These are phyloP conservation scores for Salix suchowensis DNA, from an alignment of 345 rosid genomes.

Conservation along the genomic window DNA sequence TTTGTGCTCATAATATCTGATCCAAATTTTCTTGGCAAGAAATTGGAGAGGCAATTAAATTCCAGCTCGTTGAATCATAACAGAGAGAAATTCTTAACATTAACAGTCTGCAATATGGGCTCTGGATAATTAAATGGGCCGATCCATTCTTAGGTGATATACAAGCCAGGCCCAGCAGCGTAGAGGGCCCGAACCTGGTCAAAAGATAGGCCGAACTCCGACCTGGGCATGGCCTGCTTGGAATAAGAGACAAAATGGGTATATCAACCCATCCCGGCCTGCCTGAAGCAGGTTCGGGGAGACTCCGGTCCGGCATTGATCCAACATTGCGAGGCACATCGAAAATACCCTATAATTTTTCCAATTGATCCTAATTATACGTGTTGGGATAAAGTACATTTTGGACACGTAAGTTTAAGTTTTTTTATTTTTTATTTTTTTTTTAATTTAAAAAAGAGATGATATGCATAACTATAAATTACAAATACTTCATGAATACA, in stretches of 20 bases:
- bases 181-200: neutral
- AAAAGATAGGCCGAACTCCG: rapidly evolving
- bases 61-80: neutral
- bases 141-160: neutral
- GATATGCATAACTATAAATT: no score
- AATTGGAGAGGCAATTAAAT: no score
- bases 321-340: no score
- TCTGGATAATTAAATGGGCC: neutral
- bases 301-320: neutral
- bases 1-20: no score
- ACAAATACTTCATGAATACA: no score
- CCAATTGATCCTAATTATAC: no score
- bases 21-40: neutral
- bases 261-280: neutral
- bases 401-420: no score
- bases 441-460: no score
- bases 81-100: no score
- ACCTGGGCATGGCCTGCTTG: neutral
- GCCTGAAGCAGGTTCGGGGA: neutral
- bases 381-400: no score
- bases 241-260: neutral
- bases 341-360: no score
- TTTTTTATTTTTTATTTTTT: no score
- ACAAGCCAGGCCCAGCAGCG: neutral
- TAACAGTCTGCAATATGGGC: neutral